phyloP scores from a whole-genome alignment of 176 grass and related monocot genomes.

The Lolium perenne region DNA sequence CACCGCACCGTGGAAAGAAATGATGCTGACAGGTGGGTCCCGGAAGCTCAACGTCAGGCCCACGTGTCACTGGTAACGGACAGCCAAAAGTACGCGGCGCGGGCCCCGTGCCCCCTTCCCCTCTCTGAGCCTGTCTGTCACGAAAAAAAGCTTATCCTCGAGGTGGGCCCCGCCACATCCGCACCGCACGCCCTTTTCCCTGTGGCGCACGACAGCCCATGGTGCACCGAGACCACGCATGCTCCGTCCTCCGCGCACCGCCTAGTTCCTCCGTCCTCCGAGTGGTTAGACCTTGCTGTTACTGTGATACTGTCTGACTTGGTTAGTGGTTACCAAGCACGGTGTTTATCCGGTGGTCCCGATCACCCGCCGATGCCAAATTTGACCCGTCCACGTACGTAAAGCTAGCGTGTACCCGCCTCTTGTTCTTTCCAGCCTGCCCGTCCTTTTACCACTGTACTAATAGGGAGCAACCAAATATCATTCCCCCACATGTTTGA shows the following conservation, averaged over 20 bases:
- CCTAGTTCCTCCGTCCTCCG: too few relatives aligned
- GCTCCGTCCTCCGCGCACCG: not conserved
- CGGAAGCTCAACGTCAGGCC: not conserved
- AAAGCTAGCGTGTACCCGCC: not conserved
- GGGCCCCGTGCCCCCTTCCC: not conserved
- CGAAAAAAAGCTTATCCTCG: conserved; percentile 44
- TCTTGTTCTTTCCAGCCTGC: not conserved
- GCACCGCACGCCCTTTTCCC: not conserved
- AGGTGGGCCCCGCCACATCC: conserved; percentile 45
- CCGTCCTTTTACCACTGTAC: not conserved
- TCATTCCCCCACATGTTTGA: too few relatives aligned
- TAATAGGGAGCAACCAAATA: too few relatives aligned
- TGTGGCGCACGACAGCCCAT: conserved; percentile 45
- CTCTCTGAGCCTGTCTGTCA: not conserved
- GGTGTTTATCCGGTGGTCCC: not conserved
- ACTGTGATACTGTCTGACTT: not conserved
- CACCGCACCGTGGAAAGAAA: not conserved
- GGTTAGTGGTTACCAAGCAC: not conserved
- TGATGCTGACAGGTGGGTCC: not conserved
- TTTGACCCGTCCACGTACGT: not conserved
- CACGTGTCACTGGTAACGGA: conserved; percentile 23
- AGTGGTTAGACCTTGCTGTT: not conserved
- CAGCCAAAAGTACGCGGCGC: conserved; percentile 37
- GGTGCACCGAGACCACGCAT: conserved; percentile 50
- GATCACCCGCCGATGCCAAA: not conserved